Evolutionary conservation across 805 yeast genomes (phyloP).

Genomic region (Debaryomyces hansenii): DNA sequence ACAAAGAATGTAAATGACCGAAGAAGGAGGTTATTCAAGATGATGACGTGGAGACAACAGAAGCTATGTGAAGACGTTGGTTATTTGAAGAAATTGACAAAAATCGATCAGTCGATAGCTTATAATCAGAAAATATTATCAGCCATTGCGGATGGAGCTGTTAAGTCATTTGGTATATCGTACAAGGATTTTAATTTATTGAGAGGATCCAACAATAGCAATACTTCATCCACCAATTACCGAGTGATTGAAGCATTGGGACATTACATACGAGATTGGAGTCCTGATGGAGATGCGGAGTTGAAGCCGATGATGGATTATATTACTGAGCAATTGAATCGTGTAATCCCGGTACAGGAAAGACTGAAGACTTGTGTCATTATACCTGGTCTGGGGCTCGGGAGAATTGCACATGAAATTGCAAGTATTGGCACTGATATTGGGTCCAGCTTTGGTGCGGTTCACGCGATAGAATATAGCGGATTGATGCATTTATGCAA

Average conservation of each 20-base stretch:
- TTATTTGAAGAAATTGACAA: conserved; percentile 51
- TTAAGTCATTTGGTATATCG: conserved; percentile 46
- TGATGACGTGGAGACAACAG: conserved; percentile 59
- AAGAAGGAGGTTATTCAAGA: conserved; percentile 41
- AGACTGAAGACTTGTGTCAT: conserved; percentile 50
- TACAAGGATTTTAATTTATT: conserved; percentile 29
- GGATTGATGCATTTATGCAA: conserved; percentile 74
- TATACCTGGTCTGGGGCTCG: conserved; percentile 89
- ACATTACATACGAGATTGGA: conserved; percentile 82
- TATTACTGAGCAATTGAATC: conserved; percentile 43
- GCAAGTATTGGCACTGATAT: conserved; percentile 17
- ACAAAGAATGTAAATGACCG: conserved; percentile 46
- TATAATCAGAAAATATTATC: conserved; percentile 50
- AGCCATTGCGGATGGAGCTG: conserved; percentile 43
- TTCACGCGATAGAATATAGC: conserved; percentile 76
- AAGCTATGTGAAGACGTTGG: conserved; percentile 51
- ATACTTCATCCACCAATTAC: conserved; percentile 17
- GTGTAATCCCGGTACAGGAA: conserved; percentile 26
- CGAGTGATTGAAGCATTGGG: conserved; percentile 66
- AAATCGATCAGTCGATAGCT: conserved; percentile 47
- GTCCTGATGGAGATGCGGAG: conserved; percentile 47
- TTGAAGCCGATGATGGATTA: conserved; percentile 55
- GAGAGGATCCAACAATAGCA: conserved; percentile 8
- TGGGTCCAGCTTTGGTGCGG: conserved; percentile 39
- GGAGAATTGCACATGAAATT: conserved; percentile 70